Evolutionary conservation across 139 green algal species (phyloP), one percentile per base, ranked within the genome.

Genomic region (Chlamydomonas eustigma): DNA sequence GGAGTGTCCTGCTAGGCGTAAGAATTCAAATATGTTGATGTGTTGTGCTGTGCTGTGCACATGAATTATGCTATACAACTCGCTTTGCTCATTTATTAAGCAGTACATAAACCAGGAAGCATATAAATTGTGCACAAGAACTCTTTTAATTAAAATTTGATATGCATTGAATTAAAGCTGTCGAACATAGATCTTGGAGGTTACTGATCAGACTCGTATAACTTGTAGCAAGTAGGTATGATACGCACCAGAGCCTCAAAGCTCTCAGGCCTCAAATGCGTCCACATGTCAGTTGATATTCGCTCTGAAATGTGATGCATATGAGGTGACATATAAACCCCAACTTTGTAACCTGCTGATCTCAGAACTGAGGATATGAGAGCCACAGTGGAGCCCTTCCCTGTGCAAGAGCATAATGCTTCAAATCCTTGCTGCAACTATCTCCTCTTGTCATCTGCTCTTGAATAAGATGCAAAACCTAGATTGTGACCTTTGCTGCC

Each of bases 321-420:
- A 80, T 97, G 93, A 0, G 93, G 93, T 39, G 88, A 92, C 39
- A 89, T 96, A 82, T 97, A 97, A 0, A 71, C 50, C 5, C 93
- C 93, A 0, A 90, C 85, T 0, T 39, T 78, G 51, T 90, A 88
- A 0, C 89, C 90, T 3, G 86, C 85, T 2, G 82, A 50, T 0
- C 74, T 51, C n/a, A 97, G 75, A 8, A 92, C 86, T n/a, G 35
- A 37, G 1, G 84, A 70, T 8, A 97, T 75, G 64, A 97, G 74
- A 18, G 87, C 71, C 0, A 79, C 84, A 2, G 84, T 90, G 52
- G 91, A 96, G 22, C 93, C 93, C 71, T 98, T 98, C 77, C 92
- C 92, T 83, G 50, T 31, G 24, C 73, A n/a, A n/a, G n/a, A n/a
- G n/a, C n/a, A n/a, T n/a, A n/a, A n/a, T n/a, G n/a, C n/a, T n/a